phyloP scores from a whole-genome alignment of 177 flowering plant genomes.

The Tripterygium wilfordii region DNA sequence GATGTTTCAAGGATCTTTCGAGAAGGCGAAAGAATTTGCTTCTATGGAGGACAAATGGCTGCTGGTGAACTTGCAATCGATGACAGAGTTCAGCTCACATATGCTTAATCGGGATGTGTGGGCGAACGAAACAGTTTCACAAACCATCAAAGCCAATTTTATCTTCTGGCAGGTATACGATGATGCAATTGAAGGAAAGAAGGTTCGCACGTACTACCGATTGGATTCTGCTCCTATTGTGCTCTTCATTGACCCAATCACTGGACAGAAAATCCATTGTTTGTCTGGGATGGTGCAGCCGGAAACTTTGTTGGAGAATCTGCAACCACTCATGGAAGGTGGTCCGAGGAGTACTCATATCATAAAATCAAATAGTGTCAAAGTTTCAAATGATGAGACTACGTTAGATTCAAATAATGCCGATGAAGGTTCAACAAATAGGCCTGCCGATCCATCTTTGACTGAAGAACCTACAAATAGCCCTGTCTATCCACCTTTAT shows the following conservation, averaged over 20 bases:
- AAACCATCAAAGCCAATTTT: conserved; percentile 75
- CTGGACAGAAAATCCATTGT: conserved; percentile 90
- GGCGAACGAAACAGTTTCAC: conserved; percentile 97
- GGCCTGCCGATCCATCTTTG: no score
- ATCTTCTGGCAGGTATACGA: conserved; percentile 99
- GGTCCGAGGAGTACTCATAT: conserved; percentile 72
- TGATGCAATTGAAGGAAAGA: conserved; percentile 87
- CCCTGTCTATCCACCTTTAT: conserved; percentile 63
- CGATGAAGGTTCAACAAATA: no score
- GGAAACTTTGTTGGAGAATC: conserved; percentile 86
- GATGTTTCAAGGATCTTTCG: conserved; percentile 88
- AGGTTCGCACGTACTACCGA: conserved; percentile 91
- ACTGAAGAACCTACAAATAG: no score
- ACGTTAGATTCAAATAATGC: no score
- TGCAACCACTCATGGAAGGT: conserved; percentile 73
- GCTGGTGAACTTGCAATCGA: conserved; percentile 82
- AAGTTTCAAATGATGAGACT: no score
- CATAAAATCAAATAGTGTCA: conserved; percentile 33
- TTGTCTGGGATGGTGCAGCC: conserved; percentile 94
- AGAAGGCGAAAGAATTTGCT: conserved; percentile 86
- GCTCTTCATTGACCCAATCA: conserved; percentile 87
- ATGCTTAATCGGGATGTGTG: conserved; percentile 99
- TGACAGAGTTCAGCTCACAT: conserved; percentile 94
- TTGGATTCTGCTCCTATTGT: conserved; percentile 71
- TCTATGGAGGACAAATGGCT: conserved; percentile 81